Evolutionary conservation across 176 grass and related monocot species (phyloP).

Genomic region (Cenchrus purpureus): DNA sequence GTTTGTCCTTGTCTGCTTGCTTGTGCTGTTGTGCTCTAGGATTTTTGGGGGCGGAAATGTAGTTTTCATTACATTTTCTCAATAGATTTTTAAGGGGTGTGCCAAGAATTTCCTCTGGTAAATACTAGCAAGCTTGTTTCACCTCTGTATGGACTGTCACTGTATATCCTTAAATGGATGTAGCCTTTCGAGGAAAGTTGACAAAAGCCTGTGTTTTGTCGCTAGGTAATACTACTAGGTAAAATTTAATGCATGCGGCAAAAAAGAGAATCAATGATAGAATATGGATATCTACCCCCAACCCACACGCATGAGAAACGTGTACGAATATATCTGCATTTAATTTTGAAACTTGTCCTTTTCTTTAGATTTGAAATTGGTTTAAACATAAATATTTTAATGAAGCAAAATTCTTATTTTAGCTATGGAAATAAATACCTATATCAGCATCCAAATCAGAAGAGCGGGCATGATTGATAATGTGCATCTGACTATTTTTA

Average conservation of each 20-base stretch:
- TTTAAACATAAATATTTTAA: not conserved
- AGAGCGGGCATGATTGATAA: not conserved
- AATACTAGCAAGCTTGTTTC: not conserved
- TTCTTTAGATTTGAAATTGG: not conserved
- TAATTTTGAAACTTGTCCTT: not conserved
- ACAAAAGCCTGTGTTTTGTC: not conserved
- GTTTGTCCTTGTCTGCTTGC: not conserved
- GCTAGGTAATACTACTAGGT: not conserved
- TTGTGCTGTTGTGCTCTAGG: not conserved
- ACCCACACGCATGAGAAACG: not conserved
- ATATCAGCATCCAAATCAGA: not conserved
- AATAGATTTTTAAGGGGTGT: not conserved
- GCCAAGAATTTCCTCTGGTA: not conserved
- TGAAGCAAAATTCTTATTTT: not conserved
- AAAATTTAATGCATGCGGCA: not conserved
- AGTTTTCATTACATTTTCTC: not conserved
- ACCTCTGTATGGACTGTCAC: not conserved
- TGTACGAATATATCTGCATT: not conserved
- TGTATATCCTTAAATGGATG: not conserved
- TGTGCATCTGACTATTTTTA: constrained; percentile 10
- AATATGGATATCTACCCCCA: not conserved
- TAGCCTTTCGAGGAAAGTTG: not conserved
- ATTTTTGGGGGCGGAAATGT: not conserved
- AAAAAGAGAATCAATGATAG: not conserved
- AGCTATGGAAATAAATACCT: not conserved